These are phyloP conservation scores for Clavispora santaluciae DNA, from an alignment of 805 yeast species.

Conservation along the genomic window DNA sequence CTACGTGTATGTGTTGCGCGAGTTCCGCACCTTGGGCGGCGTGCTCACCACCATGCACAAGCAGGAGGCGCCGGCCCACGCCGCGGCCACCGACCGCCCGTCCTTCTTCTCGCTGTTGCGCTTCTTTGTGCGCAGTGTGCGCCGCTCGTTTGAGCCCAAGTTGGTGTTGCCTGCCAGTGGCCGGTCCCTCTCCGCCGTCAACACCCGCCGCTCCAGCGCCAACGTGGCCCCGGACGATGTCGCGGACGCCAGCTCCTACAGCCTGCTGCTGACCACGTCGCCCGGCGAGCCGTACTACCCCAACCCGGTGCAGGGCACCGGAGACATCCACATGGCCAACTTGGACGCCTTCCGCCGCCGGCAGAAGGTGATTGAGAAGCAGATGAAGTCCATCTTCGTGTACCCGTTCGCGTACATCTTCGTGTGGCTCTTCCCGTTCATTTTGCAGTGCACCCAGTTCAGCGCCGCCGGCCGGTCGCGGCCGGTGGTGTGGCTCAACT, in stretches of 20 bases:
- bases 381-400: constrained; percentile 72
- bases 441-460: constrained; percentile 56
- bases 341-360: constrained; percentile 58
- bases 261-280: neutral
- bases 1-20: constrained; percentile 64
- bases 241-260: neutral
- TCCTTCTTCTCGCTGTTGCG: constrained; percentile 30
- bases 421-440: constrained; percentile 78
- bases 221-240: constrained; percentile 3
- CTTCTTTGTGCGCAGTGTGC: constrained; percentile 22
- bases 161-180: constrained; percentile 24
- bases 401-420: constrained; percentile 80
- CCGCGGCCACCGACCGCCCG: too few relatives aligned
- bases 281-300: constrained; percentile 6
- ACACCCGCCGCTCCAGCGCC: neutral
- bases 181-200: constrained; percentile 1
- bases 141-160: constrained; percentile 23
- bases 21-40: constrained; percentile 53
- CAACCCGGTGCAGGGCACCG: constrained; percentile 22
- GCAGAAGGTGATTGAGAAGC: constrained; percentile 64
- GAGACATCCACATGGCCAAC: constrained; percentile 53
- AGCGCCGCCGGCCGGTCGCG: constrained; percentile 43
- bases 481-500: constrained; percentile 58
- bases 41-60: constrained; percentile 32
- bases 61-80: constrained; percentile 5